Base-by-base conservation (phyloP, 331 rosid species). In the Saraca asoca region DNA sequence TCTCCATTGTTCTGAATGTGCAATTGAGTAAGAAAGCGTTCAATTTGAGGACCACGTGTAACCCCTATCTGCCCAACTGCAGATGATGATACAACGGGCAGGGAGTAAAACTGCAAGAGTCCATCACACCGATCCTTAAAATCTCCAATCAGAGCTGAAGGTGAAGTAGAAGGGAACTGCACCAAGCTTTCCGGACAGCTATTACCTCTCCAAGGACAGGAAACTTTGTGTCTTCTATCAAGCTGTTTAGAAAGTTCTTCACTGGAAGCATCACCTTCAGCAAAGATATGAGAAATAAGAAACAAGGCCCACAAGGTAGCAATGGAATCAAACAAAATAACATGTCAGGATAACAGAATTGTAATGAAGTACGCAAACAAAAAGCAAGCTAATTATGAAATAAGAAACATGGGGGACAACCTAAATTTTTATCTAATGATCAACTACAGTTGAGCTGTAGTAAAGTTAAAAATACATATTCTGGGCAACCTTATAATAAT, bases 51-150 rank as follows among this genome's bases (percentile, higher is more conserved):
- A 54, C 87, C 81, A 66, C 81, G 86, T 71, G 84, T 83, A 80
- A 69, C 63, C 63, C 81, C 87, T 83, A 94, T 88, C 71, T 81
- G 88, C 80, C 88, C 99, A 77, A 86, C 80, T 34, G 88, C 92
- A 51, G 89, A 83, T 12, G 83, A 54, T 61, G 95, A 84, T 49
- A 86, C 85, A 64, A 79, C 75, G 13, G 97, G 97, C 58, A 94
- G 87, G 33, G 81, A 83, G 58, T 86, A 85, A 82, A 90, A 94
- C 78, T 90, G 97, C 87, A 90, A 64, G 58, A 94, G 96, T 58
- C 95, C 96, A 86, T 94, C 99, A 80, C 97, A 88, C 72, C 99
- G 81, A 74, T 90, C 99, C 88, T 90, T 94, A 64, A 82, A 94
- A 29, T 96, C 99, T 46, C 99, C 99, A 60, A 94, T 81, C 49